Base-by-base conservation (phyloP, 140 eudicot genomes). In the Oenanthe javanica region DNA sequence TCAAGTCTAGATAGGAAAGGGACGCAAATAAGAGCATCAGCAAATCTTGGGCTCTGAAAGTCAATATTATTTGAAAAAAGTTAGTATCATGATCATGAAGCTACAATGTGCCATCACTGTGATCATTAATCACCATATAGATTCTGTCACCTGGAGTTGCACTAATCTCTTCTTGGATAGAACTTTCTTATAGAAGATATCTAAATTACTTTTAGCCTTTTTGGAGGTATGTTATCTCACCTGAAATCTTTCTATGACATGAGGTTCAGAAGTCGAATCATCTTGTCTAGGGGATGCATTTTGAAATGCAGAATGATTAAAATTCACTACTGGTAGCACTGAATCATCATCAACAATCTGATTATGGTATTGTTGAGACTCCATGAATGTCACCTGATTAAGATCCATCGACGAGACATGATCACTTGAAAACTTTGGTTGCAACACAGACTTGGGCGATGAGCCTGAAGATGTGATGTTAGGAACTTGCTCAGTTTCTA, bases 401-500 rank as follows among this genome's bases (percentile, higher is more conserved):
- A 82, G 81, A 76, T 81, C 54, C 38, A 81, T 66, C 54, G 77
- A 79, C 4, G 85, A 84, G 72, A 71, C 83, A 47, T 74, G 86
- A 83, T 83, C 84, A 27, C 71, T 42, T 6, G 90, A 91, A 72
- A 78, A 83, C 55, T 64, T 79, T 13, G 83, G 81, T 46, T 82
- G 87, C 67, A 90, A 80, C 19, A 90, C 89, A 59, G 90, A 90
- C 73, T 81, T 83, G n/a, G 95, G 95, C 38, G 95, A 83, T 3
- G 67, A 36, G 21, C 27, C 54, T 52, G 82, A 85, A 71, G 78
- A 79, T 50, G 84, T 80, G 70, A 80, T 64, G 46, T 21, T 74
- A 47, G 80, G 52, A 78, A 72, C 64, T 80, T 79, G 88, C 81
- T 84, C 74, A 55, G 77, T 42, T 11, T 38, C 78, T 57, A 66